A percentile compares a stretch with the other conserved stretches of the same genome.
These are phyloP conservation scores for Petasospora rhodanensis DNA, from an alignment of 1,139 yeast species.

Conservation along the genomic window DNA sequence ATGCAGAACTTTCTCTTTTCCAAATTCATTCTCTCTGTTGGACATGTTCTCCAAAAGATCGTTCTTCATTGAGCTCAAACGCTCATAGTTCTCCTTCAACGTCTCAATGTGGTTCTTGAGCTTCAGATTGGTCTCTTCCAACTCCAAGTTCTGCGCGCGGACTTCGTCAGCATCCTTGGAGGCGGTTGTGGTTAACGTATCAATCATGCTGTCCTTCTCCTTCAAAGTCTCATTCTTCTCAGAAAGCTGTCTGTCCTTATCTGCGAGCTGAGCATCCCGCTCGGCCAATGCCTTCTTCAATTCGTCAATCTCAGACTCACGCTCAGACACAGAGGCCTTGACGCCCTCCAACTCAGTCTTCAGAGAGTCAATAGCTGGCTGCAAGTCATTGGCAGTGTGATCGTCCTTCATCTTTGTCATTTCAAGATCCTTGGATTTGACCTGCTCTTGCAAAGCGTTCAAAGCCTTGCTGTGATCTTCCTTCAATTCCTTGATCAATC, in stretches of 20 bases:
- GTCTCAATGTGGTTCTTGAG: constrained; percentile 14
- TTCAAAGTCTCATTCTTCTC: constrained; percentile 22
- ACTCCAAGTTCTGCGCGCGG: constrained; percentile 2
- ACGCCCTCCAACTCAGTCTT: constrained; percentile 14
- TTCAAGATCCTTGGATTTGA: constrained; percentile 4
- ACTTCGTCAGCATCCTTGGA: constrained; percentile 1
- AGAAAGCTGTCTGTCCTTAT: constrained; percentile 8
- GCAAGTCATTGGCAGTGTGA: background rate
- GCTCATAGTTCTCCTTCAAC: constrained; percentile 23
- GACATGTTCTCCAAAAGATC: constrained; percentile 65
- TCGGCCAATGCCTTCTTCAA: background rate
- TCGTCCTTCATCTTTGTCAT: constrained; percentile 6
- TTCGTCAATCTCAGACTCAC: constrained; percentile 20
- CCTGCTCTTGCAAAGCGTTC: constrained; percentile 2
- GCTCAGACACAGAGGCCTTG: constrained; percentile 25
- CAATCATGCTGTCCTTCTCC: constrained; percentile 12
- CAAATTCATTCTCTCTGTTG: constrained; percentile 56
- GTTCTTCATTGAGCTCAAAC: constrained; percentile 42
- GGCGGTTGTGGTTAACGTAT: background rate
- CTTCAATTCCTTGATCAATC: constrained; percentile 4
- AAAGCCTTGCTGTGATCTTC: constrained; percentile 2
- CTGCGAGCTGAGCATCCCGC: no score
- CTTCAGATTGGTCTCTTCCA: constrained; percentile 9
- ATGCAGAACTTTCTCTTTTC: constrained; percentile 46
- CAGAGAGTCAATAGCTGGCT: constrained; percentile 5